A percentile compares a stretch with the other conserved stretches of the same genome.
These are phyloP conservation scores for Cyberlindnera nakhonratchasimensis DNA, from an alignment of 805 yeast genomes.

Conservation along the genomic window DNA sequence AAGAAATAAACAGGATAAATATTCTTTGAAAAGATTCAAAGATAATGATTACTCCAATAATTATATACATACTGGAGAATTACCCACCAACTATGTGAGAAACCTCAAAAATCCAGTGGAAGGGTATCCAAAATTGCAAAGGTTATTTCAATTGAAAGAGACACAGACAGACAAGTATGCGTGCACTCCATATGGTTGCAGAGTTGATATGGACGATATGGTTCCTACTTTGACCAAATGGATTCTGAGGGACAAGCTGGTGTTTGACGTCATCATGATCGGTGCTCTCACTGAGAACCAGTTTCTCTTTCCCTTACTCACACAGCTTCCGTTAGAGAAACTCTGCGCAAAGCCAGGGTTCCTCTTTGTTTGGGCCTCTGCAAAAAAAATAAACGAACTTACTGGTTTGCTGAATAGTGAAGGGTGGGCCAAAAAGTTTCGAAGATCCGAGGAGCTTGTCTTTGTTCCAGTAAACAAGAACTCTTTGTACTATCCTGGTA, in stretches of 20 bases:
- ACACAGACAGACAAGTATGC: conserved; percentile 52
- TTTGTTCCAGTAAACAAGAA: conserved; percentile 67
- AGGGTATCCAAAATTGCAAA: conserved; percentile 84
- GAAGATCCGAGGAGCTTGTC: conserved; percentile 87
- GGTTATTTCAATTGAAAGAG: conserved; percentile 61
- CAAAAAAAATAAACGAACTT: conserved; percentile 63
- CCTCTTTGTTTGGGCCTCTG: conserved; percentile 83
- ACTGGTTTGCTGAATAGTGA: conserved; percentile 51
- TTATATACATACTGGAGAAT: conserved; percentile 56
- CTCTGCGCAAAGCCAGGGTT: conserved; percentile 84
- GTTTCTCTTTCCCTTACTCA: conserved; percentile 56
- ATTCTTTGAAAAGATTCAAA: conserved; percentile 27
- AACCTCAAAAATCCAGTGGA: conserved; percentile 65
- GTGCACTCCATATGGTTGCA: conserved; percentile 62
- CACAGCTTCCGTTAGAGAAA: conserved; percentile 65
- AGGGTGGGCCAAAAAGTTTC: conserved; percentile 61
- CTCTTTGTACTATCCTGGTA: conserved; percentile 64
- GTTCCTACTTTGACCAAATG: conserved; percentile 56
- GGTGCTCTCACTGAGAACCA: conserved; percentile 81
- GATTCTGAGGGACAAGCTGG: conserved; percentile 53
- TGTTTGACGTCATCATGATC: conserved; percentile 88
- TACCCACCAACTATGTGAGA: conserved; percentile 62
- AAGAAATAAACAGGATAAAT: not conserved
- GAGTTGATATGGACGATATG: conserved; percentile 50
- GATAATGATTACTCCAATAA: conserved; percentile 75